A percentile compares a stretch with the other conserved stretches of the same genome.
phyloP scores from a whole-genome alignment of 441 rosid species.

The Erodium moschatum region DNA sequence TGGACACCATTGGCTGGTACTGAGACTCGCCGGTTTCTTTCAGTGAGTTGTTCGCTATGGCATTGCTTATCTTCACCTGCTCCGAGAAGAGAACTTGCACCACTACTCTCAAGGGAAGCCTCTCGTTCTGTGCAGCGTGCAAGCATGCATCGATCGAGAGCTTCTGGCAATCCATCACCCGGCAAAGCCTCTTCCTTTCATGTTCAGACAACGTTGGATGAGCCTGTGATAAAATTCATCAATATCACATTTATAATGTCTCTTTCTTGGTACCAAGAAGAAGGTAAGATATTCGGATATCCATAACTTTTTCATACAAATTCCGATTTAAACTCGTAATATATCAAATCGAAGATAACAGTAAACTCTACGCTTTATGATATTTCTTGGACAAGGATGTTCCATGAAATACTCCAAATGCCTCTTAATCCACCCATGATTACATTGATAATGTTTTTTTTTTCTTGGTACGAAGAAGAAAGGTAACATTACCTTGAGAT shows the following conservation, averaged over 20 bases:
- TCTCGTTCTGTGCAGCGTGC: constrained; percentile 94
- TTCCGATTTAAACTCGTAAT: no score
- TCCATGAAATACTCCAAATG: no score
- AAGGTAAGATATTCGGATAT: no score
- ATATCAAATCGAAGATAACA: no score
- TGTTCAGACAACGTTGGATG: constrained; percentile 90
- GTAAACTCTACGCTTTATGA: no score
- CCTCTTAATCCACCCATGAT: no score
- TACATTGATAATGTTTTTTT: no score
- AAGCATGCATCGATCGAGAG: constrained; percentile 89
- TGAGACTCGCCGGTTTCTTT: constrained; percentile 54
- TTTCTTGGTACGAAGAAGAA: no score
- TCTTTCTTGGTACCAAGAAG: no score
- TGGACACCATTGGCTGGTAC: constrained; percentile 62
- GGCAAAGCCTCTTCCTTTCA: constrained; percentile 82
- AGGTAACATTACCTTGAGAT: constrained; percentile 58
- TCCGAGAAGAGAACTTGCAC: constrained; percentile 93
- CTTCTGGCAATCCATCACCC: constrained; percentile 93
- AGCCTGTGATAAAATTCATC: constrained; percentile 38
- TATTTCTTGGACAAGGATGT: no score
- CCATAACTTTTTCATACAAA: no score
- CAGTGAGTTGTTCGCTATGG: constrained; percentile 51
- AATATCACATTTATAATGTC: no score
- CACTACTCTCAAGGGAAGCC: constrained; percentile 77
- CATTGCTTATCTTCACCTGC: constrained; percentile 81